Evolutionary conservation across 202 grass and related monocot genomes (phyloP), one percentile per base, ranked within the genome.

Genomic region (Eragrostis tef): DNA sequence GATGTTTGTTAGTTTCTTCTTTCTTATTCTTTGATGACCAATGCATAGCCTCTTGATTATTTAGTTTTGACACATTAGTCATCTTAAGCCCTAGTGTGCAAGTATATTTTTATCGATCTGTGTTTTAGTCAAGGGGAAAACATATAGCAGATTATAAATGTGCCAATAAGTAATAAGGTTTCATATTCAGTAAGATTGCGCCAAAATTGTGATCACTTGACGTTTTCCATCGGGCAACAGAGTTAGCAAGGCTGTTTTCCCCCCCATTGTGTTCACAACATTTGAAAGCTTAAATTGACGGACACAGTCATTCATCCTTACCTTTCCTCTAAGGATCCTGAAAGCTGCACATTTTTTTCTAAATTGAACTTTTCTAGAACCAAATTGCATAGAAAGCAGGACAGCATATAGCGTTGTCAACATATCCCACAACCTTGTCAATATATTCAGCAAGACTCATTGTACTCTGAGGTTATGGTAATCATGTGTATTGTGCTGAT

Each of bases 111-210:
- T 11, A 62, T 61, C 42, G 22, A 81, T 17, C 8, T 73, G 56
- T 24, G 51, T 31, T 15, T 22, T 31, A 57, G 34, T 58, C 44
- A 69, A 58, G 11, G 46, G 0, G 29, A 31, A 31, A 1, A 59
- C 44, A 54, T 22, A 24, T 62, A 50, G n/a, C 59, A 63, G 45
- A 74, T 12, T 82, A 27, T 82, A 27, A 43, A 70, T 77, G 11
- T 75, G 47, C 16, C 29, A 42, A 20, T 82, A 67, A 54, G 10
- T 15, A 54, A 29, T 82, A 20, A 64, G 41, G 29, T 25, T 82
- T 73, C 46, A n/a, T 64, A 26, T 43, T 73, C 31, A 34, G 14
- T 82, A 63, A 19, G 42, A 73, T 52, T 63, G 1, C 6, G 17
- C 44, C 63, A 17, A 19, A 71, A 10, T 44, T 60, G 21, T 12